phyloP scores from a whole-genome alignment of 2,329 filamentous ascomycete species.

The Verticillium nonalfalfae region DNA sequence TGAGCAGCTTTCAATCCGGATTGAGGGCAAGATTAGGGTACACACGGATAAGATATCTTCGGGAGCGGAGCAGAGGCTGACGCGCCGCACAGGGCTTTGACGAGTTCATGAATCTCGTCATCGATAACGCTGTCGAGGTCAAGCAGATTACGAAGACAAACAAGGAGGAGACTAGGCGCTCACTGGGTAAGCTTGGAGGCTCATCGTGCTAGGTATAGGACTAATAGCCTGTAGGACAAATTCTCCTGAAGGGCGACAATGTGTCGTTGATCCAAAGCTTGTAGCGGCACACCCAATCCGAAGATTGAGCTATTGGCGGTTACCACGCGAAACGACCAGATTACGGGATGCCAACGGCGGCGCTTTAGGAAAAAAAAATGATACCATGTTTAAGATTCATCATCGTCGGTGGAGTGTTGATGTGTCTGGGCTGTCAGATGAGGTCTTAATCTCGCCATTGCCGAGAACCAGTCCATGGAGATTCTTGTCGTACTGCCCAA shows the following conservation, averaged over 20 bases:
- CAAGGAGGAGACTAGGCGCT: conserved; percentile 66
- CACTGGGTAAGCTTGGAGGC: conserved; percentile 56
- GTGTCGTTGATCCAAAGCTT: conserved; percentile 72
- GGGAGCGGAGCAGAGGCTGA: conserved; percentile 66
- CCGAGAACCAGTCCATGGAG: conserved; percentile 74
- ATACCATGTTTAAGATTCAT: not conserved
- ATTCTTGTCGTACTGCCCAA: conserved; percentile 68
- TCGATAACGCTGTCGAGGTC: conserved; percentile 93
- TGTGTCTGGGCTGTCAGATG: conserved; percentile 7
- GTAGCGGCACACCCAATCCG: conserved; percentile 39
- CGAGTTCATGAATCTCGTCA: conserved; percentile 98
- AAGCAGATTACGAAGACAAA: conserved; percentile 76
- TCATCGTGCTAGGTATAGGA: not conserved
- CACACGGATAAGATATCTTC: conserved; percentile 29
- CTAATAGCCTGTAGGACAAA: conserved; percentile 54
- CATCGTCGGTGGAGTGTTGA: not conserved
- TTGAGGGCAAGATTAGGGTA: conserved; percentile 94
- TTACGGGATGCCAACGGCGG: not conserved
- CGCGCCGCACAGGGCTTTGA: conserved; percentile 70
- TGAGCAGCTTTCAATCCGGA: conserved; percentile 88
- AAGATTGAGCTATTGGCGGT: not conserved
- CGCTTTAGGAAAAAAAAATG: conserved; percentile 19
- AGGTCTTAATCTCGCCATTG: conserved; percentile 51
- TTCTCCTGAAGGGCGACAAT: conserved; percentile 83
- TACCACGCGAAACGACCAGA: not conserved